Evolutionary conservation across 805 yeast genomes (phyloP), one percentile per base, ranked within the genome.

Genomic region (Ogataea wickerhamii): DNA sequence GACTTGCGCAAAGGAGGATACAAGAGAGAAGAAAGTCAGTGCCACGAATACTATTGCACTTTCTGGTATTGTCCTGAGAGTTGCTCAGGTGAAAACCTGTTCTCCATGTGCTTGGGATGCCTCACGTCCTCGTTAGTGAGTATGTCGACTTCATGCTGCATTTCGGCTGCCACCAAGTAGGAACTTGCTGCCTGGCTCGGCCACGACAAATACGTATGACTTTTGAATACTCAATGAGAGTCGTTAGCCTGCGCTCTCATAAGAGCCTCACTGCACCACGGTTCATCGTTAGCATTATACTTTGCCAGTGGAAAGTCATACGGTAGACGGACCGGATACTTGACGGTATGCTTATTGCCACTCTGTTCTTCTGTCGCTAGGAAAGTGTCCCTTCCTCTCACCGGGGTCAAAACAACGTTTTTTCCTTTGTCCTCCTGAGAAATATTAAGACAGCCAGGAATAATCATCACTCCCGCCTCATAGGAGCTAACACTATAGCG

Each of bases 381-480:
- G 2, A 29, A 21, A 8, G 48, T 41, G 44, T 74, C 74, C 2
- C 59, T 55, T 8, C 68, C 67, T 41, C 69, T 68, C 1, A 53
- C 56, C 0, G 86, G 85, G 2, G 61, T 57, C 25, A 79, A 47
- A 4, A 38, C 29, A 3, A 43, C 45, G 8, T 25, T 33, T 14
- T 38, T 38, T 5, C 39, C 35, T 1, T 32, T 5, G 17, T 47
- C 40, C 3, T 21, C 24, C 13, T 29, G 21, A 8, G 34, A 30
- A 17, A 50, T 34, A 1, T 48, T 53, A 14, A 52, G 43, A 8
- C 50, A 43, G n/a, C 44, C 50, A 1, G 68, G 64, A 18, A 61
- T 64, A 4, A 76, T 44, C 19, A 80, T 50, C 0, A 80, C 68
- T 1, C 85, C 85, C 1, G 70, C 68, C 51, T 80, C 86, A 55